Base-by-base conservation (phyloP, 768 basidiomycete species). In the Gymnopilus junonius region DNA sequence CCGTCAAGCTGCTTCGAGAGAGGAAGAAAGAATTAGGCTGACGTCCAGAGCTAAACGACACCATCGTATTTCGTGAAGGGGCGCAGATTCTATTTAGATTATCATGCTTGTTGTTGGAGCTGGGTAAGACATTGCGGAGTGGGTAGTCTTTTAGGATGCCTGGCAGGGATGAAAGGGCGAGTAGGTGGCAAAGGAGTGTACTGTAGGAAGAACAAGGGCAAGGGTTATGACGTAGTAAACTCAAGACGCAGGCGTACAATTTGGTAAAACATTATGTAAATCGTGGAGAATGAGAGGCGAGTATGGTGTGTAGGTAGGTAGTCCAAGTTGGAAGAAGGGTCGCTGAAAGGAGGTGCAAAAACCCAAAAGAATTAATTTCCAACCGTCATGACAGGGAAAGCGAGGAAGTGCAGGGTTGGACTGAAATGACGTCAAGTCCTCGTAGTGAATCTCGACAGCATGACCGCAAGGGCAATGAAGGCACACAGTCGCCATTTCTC, bases 401-500 rank as follows among this genome's bases (percentile, higher is more conserved):
- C 23, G 23, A 23, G 4, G 21, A 55, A 50, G 54, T 8, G 43
- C 11, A 1, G 40, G 10, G 48, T 23, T 43, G 32, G 35, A 10
- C 25, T 20, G 29, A 21, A 20, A 35, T 35, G 20, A 37, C 53
- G 46, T 76, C 68, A 79, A 58, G 74, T 69, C 63, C 76, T 78
- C 29, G 90, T 85, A 27, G 91, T 90, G 66, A 94, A 81, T 65
- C 90, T 83, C 32, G 92, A 93, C 11, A 94, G 86, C 55, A 94
- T 75, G 21, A 94, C 87, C 0, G 92, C 92, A 48, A 94, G 74
- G 6, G 87, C 90, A 59, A 94, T 89, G 63, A 94, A 72, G 15
- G 90, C 82, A 21, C 92, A 93, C 86, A 91, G 90, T 63, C 91
- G 81, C 92, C 92, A 94, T 71, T 93, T 93, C 73, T 94, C 91